Evolutionary conservation across 1,139 yeast species (phyloP), one percentile per base, ranked within the genome.

Genomic region (Geotrichum citri-aurantii): DNA sequence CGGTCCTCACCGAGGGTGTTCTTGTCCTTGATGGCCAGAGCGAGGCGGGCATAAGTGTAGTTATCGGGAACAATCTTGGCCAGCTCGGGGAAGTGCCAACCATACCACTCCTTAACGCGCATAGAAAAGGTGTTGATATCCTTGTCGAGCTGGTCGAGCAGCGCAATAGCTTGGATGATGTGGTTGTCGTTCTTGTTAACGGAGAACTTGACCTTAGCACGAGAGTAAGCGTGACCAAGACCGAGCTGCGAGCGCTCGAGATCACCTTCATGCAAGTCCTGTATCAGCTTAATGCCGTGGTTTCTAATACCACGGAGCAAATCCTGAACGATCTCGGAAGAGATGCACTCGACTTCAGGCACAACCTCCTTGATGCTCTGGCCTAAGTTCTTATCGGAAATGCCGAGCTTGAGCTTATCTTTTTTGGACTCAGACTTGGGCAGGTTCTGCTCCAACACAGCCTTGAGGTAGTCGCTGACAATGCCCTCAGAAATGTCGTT

Each of bases 11-110:
- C 85, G 69, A 93, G 80, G 59, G 90, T 81, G 61, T 91, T 79
- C 81, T 95, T 95, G 78, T 93, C 96, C 77, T 85, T 83, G 73
- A 93, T 89, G 77, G 81, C 81, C 65, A 91, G 79, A 63, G 91
- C 90, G 65, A 92, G 81, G 31, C 65, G 63, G 50, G 77, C 75
- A 74, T 84, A 92, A 58, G 96, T 96, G 71, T 89, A 95, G 66
- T 96, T 92, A 76, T 93, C 99, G 68, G 89, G 85, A 67, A 92
- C 91, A 73, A 93, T 90, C 81, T 93, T 93, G 71, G 97, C 97
- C 83, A 93, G 83, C 78, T 93, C 99, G 50, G 99, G 99, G 85
- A 93, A 95, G 76, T 93, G 99, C 99, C 99, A 93, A 65, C 99
- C 98, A 78, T 95, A 93, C 99, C 99, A 93, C 79, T 93, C 99